Conservation (phyloP, 768 basidiomycete species). For the Dictyophora rubrovolvata region DNA sequence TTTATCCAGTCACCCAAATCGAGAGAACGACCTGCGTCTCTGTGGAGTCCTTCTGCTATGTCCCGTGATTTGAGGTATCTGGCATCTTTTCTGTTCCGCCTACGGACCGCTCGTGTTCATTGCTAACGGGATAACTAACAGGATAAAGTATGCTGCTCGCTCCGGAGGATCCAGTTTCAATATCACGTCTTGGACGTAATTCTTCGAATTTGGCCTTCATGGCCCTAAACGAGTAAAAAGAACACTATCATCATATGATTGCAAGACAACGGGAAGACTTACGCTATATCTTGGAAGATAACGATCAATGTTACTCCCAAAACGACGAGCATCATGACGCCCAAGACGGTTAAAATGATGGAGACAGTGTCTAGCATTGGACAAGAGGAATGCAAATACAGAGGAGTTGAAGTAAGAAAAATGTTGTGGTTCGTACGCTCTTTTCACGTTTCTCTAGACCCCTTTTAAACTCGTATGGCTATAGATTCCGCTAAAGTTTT, state of each 20-base stretch:
- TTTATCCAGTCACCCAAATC: neutral
- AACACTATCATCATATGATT: neutral
- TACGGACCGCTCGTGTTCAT: neutral
- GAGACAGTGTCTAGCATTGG: neutral
- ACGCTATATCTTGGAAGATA: neutral
- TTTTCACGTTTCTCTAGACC: neutral
- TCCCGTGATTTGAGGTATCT: neutral
- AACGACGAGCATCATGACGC: neutral
- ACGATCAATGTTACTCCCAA: neutral
- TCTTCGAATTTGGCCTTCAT: neutral
- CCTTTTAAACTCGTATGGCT: neutral
- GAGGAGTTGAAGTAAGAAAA: neutral
- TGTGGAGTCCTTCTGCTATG: neutral
- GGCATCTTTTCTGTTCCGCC: neutral
- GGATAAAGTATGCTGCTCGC: neutral
- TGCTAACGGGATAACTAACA: neutral
- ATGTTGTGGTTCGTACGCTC: neutral
- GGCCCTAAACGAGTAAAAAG: neutral
- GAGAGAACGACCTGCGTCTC: neutral
- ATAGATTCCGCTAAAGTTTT: neutral
- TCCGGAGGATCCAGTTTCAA: neutral
- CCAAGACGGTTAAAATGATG: neutral
- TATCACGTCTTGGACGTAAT: neutral
- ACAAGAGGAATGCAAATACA: neutral
- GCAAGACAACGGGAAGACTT: neutral